A percentile compares a stretch with the other conserved stretches of the same genome.
Evolutionary conservation across 164 flowering plant species (phyloP).

Genomic region (Liquidambar formosana): DNA sequence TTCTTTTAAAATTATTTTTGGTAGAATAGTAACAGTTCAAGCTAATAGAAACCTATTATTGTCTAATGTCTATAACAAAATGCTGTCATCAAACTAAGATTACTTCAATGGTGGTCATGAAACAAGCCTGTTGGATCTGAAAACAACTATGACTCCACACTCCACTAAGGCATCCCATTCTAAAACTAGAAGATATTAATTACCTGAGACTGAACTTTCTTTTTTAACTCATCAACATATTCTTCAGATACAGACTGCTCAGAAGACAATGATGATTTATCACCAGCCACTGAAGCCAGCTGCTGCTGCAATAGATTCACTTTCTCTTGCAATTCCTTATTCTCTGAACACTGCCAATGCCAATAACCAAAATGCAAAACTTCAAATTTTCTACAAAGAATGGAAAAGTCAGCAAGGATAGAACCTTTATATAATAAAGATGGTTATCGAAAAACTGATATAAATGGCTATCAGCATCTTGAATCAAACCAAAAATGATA

Average conservation of each 20-base stretch:
- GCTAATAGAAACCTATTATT: not conserved
- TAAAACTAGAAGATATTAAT: conserved; percentile 18
- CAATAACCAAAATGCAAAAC: not conserved
- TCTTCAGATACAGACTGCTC: conserved; percentile 49
- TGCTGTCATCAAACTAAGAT: not conserved
- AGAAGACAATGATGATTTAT: conserved; percentile 34
- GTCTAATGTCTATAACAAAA: not conserved
- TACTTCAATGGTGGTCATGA: not conserved
- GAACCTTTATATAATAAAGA: not conserved
- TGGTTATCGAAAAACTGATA: too few relatives aligned
- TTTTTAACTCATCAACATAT: conserved; percentile 63
- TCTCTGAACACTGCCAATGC: conserved; percentile 74
- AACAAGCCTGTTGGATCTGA: not conserved
- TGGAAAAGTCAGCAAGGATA: not conserved
- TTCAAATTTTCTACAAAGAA: not conserved
- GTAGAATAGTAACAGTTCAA: too few relatives aligned
- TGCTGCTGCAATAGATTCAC: conserved; percentile 65
- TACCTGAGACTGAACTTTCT: conserved; percentile 81
- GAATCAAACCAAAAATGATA: not conserved
- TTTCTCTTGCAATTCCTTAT: conserved; percentile 70
- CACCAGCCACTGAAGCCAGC: conserved; percentile 43
- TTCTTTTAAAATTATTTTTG: not conserved
- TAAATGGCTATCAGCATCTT: not conserved
- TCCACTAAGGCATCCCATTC: not conserved
- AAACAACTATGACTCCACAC: not conserved